phyloP scores from a whole-genome alignment of 1,139 yeast genomes.

The Geotrichum macrosporum region DNA sequence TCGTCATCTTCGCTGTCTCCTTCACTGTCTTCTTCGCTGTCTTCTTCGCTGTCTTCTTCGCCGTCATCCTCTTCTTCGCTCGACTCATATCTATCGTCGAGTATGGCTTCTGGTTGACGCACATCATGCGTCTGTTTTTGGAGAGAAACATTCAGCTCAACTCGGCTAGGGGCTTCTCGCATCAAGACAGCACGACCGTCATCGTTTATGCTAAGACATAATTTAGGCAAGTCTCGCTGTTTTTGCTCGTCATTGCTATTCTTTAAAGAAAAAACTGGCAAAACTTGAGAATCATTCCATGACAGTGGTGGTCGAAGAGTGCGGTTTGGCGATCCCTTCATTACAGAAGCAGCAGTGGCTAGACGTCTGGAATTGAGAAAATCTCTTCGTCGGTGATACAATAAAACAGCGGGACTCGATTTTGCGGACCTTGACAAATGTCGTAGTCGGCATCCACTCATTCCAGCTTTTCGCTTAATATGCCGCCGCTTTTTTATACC shows the following conservation, averaged over 20 bases:
- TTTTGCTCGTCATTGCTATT: no score
- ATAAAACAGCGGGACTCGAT: background rate
- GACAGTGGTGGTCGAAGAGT: background rate
- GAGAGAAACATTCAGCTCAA: no score
- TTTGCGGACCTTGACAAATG: background rate
- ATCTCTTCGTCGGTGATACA: background rate
- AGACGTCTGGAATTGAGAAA: background rate
- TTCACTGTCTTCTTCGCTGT: background rate
- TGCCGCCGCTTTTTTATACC: no score
- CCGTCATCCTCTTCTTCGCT: constrained; percentile 12
- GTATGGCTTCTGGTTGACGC: background rate
- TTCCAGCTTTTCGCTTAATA: background rate
- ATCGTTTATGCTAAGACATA: no score
- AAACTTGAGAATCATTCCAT: no score
- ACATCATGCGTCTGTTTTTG: no score
- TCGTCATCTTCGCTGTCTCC: background rate
- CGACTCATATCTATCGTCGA: constrained; percentile 3
- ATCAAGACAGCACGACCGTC: no score
- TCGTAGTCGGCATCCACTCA: background rate
- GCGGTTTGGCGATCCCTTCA: no score
- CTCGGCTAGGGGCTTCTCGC: no score
- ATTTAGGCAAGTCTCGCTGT: no score
- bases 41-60: constrained; percentile 7
- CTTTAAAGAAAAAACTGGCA: no score
- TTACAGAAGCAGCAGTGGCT: background rate